These are phyloP conservation scores for Leishmania martiniquensis DNA, from an alignment of 208 protist species.

Conservation along the genomic window DNA sequence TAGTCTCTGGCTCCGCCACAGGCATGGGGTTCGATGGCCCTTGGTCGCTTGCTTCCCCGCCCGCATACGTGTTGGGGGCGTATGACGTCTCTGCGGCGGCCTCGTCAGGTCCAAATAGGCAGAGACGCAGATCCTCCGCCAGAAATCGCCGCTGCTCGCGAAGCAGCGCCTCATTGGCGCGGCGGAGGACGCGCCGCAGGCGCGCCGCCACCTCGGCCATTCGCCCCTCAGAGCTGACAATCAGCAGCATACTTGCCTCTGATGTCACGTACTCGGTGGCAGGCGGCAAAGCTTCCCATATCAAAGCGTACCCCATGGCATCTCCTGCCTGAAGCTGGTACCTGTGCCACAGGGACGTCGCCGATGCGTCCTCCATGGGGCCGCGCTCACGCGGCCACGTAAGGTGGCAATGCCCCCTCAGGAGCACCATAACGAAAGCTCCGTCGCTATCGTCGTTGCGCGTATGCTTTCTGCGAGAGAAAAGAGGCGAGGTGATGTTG, in stretches of 20 bases:
- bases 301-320: conserved; percentile 51
- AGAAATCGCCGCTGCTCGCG: conserved; percentile 45
- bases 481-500: not conserved
- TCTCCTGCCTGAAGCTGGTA: conserved; percentile 61
- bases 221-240: conserved; percentile 27
- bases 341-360: conserved; percentile 35
- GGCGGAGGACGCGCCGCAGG: conserved; percentile 28
- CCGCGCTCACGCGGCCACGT: conserved; percentile 22
- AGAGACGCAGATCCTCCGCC: conserved; percentile 29
- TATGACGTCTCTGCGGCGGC: too few relatives aligned
- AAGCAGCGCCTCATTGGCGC: conserved; percentile 42
- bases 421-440: conserved; percentile 38
- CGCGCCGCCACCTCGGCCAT: conserved; percentile 25
- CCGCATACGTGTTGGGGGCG: not conserved
- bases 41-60: not conserved
- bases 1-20: too few relatives aligned
- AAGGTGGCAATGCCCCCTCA: conserved; percentile 39
- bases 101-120: conserved; percentile 13
- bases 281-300: conserved; percentile 47
- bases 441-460: not conserved
- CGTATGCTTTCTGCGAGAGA: not conserved
- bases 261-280: conserved; percentile 58
- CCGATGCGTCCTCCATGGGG: conserved; percentile 27
- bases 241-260: conserved; percentile 46
- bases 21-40: not conserved